Evolutionary conservation across 129 eudicot genomes (phyloP).

Genomic region (Logfia minima): DNA sequence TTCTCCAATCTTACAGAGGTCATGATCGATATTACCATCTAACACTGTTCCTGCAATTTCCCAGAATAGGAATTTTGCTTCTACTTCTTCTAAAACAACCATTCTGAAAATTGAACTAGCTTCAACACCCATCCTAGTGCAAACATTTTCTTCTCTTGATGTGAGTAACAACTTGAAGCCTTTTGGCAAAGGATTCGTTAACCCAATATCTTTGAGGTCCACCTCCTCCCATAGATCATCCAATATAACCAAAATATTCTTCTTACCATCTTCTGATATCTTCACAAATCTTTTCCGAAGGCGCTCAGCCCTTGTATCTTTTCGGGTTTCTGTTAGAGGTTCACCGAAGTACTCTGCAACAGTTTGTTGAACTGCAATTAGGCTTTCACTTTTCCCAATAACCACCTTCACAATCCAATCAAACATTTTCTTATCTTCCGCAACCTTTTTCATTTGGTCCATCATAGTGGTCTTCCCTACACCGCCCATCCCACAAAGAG

Average conservation of each 20-base stretch:
- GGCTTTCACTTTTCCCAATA: too few species aligned
- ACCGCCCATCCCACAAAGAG: neutral
- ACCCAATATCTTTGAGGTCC: neutral
- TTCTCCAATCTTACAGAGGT: neutral
- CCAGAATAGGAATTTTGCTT: neutral
- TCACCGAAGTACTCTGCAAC: neutral
- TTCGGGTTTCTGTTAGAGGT: neutral
- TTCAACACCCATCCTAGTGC: neutral
- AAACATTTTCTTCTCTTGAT: neutral
- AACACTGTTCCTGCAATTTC: neutral
- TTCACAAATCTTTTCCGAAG: neutral
- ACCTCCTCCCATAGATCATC: neutral
- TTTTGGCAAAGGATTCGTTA: neutral
- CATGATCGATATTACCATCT: neutral
- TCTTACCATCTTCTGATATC: neutral
- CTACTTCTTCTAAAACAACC: neutral
- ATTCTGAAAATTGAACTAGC: neutral
- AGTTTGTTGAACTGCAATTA: too few species aligned
- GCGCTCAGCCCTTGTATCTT: neutral
- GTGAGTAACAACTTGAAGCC: neutral
- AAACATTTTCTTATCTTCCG: neutral
- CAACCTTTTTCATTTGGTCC: neutral
- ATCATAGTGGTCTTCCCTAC: neutral
- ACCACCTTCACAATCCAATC: neutral
- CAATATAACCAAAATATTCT: neutral